Evolutionary conservation across 2,329 filamentous ascomycete genomes (phyloP), one percentile per base, ranked within the genome.

Genomic region (Bipolaris gigantea): DNA sequence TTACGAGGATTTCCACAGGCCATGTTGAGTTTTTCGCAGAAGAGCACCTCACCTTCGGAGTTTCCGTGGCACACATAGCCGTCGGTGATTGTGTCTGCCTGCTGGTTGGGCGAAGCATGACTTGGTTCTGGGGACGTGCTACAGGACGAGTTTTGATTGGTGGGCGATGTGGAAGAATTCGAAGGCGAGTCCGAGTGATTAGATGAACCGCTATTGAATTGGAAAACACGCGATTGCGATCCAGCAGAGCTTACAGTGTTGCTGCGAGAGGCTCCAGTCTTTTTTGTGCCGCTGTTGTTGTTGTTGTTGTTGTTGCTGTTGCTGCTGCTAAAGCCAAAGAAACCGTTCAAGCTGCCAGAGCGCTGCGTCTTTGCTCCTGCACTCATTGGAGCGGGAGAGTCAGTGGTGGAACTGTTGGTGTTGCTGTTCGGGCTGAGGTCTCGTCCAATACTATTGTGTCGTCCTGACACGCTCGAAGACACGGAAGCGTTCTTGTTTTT

Each of bases 81-180:
- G 59, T 75, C 70, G 45, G 65, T 58, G 35, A 71, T 70, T 21
- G 67, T 65, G 69, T 89, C 87, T 67, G 87, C 85, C 49, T 84
- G 85, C 66, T 89, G 89, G 1, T 85, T 87, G 2, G 86, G 89
- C 15, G 89, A 92, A 64, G 89, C 87, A 30, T 85, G 87, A 43
- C 81, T 85, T 1, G 89, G 87, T 71, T 92, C 89, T 1, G 89
- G 89, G 2, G 89, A 92, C 0, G 89, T 92, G 23, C 87, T 88
- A 66, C 88, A 91, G 11, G 85, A 83, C 1, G 82, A 83, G 41
- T 80, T 80, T 56, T 76, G 72, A 16, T 76, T 77, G 48, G 74
- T 79, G 34, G 81, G 79, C 32, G 80, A 82, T 32, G 75, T 74
- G 11, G 80, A 82, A 11, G 80, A 81, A 15, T 74, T 74, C 21